Conservation (phyloP, 805 yeast species). For the Geotrichum ghanense region DNA sequence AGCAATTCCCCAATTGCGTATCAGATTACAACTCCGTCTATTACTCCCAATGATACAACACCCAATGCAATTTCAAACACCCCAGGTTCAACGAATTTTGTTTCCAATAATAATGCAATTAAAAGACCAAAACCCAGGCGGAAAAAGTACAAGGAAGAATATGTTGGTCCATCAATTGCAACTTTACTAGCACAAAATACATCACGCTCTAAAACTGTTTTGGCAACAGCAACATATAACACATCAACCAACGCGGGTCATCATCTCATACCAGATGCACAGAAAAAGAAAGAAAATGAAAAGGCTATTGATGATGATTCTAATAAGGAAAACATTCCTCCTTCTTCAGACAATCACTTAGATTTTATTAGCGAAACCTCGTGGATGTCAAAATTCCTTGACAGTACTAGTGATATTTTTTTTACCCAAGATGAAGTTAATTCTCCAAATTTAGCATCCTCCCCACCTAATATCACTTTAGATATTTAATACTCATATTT, state of each 20-base stretch:
- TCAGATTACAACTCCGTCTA: neutral
- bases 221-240: too few species aligned
- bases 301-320: neutral
- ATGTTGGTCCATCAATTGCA: neutral
- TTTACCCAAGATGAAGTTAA: neutral
- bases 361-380: neutral
- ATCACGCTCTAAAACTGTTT: neutral
- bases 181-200: neutral
- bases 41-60: too few species aligned
- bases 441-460: neutral
- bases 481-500: constrained; percentile 1
- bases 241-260: neutral
- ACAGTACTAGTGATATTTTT: neutral
- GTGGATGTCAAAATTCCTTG: neutral
- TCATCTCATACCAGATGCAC: neutral
- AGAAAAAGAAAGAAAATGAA: neutral
- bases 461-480: neutral
- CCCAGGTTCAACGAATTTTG: too few species aligned
- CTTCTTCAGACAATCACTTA: neutral
- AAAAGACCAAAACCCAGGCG: neutral
- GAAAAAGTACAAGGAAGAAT: neutral
- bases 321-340: constrained; percentile 1
- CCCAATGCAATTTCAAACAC: too few species aligned
- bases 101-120: too few species aligned
- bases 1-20: neutral